These are phyloP conservation scores for Chytridium lagenaria DNA, from an alignment of 371 early-diverging fungal species.

Conservation along the genomic window DNA sequence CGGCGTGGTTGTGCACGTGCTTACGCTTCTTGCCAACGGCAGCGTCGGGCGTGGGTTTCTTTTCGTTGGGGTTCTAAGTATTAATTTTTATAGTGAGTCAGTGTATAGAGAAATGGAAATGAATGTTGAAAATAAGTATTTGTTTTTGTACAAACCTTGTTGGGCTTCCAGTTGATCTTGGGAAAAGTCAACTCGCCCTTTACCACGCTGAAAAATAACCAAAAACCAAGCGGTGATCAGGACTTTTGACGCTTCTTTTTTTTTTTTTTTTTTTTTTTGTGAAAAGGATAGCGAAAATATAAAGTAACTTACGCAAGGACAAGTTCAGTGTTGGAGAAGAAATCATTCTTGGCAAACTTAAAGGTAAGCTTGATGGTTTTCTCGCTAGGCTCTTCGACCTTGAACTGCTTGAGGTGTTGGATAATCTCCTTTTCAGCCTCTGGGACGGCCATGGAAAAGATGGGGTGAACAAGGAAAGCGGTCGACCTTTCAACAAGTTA, in stretches of 20 bases:
- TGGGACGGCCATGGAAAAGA: background rate
- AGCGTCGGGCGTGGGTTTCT: background rate
- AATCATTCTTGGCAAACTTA: background rate
- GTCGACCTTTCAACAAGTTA: background rate
- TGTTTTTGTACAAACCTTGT: constrained; percentile 2
- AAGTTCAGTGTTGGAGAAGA: background rate
- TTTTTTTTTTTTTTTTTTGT: too few relatives aligned
- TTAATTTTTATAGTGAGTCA: too few relatives aligned
- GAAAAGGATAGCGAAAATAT: background rate
- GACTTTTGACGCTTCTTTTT: background rate
- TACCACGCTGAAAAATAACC: background rate
- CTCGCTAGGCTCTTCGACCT: background rate
- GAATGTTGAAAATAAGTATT: too few relatives aligned
- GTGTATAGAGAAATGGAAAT: background rate
- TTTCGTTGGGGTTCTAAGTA: background rate
- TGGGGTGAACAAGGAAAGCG: constrained; percentile 7
- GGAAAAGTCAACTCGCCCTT: background rate
- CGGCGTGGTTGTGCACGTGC: background rate
- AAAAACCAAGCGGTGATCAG: background rate
- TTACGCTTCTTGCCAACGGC: background rate
- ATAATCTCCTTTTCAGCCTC: background rate
- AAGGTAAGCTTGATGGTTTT: background rate
- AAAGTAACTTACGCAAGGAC: background rate
- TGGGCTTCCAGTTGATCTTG: background rate
- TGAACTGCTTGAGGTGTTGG: background rate